Evolutionary conservation across 2,329 filamentous ascomycete genomes (phyloP), one percentile per base, ranked within the genome.

Genomic region (Sporothrix pallida): DNA sequence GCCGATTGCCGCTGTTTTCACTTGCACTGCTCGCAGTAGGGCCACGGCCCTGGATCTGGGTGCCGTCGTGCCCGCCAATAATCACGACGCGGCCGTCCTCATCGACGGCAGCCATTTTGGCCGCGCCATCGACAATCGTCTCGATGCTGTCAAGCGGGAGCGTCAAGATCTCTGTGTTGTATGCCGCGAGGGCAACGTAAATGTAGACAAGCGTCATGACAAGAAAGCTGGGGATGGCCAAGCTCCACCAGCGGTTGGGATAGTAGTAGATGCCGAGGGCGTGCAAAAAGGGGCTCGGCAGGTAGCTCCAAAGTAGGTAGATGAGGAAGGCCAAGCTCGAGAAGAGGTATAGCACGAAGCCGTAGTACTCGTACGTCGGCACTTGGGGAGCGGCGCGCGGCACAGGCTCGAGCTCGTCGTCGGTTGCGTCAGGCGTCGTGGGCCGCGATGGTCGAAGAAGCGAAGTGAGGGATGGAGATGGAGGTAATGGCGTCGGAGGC

Each of bases 341-440:
- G 80, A 95, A 93, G 54, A 99, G 88, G 84, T 99, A 98, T 69
- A 99, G 88, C 72, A 97, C 95, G 83, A 99, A 99, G 81, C 96
- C 96, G 81, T 98, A 98, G 88, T 98, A 99, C 81, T 99, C 96
- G 84, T 99, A 98, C 0, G 96, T 99, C n/a, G 96, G 96, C 2
- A 99, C 95, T 80, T 96, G 94, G 1, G 96, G 96, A 72, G 92
- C 92, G 1, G 94, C 95, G 73, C 94, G 92, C 6, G 95, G 93
- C 20, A 97, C 89, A 1, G 88, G 91, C 78, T 90, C 87, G 52
- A 92, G 88, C 78, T 98, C 95, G 77, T 95, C 92, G 82, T 97
- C 95, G 0, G 93, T 97, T 54, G 91, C 93, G 80, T 98, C 95
- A 15, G 96, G 95, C 0, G 95, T 98, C 1, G 93, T 97, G 0